Evolutionary conservation across 148 eudicot species (phyloP).

Genomic region (Silene uniflora): DNA sequence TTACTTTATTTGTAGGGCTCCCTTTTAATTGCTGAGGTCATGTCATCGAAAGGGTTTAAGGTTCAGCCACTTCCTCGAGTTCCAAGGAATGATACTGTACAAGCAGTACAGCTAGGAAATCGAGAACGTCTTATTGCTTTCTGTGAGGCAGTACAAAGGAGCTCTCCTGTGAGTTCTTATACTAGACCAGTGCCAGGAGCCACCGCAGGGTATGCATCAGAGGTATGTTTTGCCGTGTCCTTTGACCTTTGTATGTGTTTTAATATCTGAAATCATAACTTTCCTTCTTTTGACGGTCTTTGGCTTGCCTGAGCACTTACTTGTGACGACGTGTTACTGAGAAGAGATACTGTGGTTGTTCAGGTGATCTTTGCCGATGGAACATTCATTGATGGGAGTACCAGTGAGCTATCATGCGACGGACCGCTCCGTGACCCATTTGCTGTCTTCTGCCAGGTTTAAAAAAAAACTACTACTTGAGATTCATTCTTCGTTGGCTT

Average conservation of each 20-base stretch:
- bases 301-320: neutral
- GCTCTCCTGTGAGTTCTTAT: slow-evolving; percentile 86
- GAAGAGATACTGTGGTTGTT: slow-evolving; percentile 15
- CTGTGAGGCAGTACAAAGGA: slow-evolving; percentile 95
- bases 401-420: slow-evolving; percentile 96
- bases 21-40: slow-evolving; percentile 86
- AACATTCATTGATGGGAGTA: slow-evolving; percentile 93
- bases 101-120: slow-evolving; percentile 90
- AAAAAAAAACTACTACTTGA: neutral
- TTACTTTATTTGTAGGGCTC: slow-evolving; percentile 52
- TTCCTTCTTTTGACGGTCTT: neutral
- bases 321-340: neutral
- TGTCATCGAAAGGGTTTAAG: slow-evolving; percentile 70
- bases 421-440: slow-evolving; percentile 91
- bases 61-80: slow-evolving; percentile 86
- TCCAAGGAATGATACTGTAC: slow-evolving; percentile 81
- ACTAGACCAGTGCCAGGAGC: slow-evolving; percentile 81
- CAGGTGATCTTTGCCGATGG: slow-evolving; percentile 98
- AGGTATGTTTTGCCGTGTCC: slow-evolving; percentile 41
- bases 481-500: neutral
- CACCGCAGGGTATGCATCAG: slow-evolving; percentile 94
- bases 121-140: slow-evolving; percentile 80
- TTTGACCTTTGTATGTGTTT: neutral
- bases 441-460: slow-evolving; percentile 87
- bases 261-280: neutral